Evolutionary conservation across 2,329 filamentous ascomycete species (phyloP).

Genomic region (Ceratocystis diversiconidia): DNA sequence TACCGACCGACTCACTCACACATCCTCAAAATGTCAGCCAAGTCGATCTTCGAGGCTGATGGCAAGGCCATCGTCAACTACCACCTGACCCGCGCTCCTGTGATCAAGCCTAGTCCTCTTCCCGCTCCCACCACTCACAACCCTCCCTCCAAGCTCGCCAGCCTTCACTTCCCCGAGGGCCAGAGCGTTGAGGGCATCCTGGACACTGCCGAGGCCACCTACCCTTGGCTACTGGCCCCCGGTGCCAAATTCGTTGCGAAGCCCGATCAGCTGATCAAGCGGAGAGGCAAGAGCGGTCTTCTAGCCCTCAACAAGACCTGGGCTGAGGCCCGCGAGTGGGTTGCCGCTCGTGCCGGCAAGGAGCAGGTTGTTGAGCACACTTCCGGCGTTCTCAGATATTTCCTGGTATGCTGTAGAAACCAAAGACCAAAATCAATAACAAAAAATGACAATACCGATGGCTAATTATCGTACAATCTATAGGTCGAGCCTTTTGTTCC

Average conservation of each 20-base stretch:
- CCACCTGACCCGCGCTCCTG: slow-evolving; percentile 91
- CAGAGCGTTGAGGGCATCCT: slow-evolving; percentile 70
- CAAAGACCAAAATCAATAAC: neutral
- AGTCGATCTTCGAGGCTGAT: slow-evolving; percentile 96
- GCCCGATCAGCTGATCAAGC: slow-evolving; percentile 99
- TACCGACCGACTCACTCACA: slow-evolving; percentile 22
- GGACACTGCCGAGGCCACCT: slow-evolving; percentile 89
- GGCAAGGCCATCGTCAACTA: slow-evolving; percentile 99
- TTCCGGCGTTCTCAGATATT: slow-evolving; percentile 77
- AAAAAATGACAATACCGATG: neutral
- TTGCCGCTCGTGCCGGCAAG: slow-evolving; percentile 85
- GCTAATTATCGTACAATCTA: slow-evolving; percentile 2
- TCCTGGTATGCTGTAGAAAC: slow-evolving; percentile 44
- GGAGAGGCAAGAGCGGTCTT: slow-evolving; percentile 96
- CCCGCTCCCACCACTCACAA: slow-evolving; percentile 77
- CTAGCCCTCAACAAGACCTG: slow-evolving; percentile 94
- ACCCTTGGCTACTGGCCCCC: slow-evolving; percentile 79
- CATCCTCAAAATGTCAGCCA: slow-evolving; percentile 40
- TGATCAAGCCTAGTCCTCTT: slow-evolving; percentile 96
- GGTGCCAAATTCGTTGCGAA: slow-evolving; percentile 94
- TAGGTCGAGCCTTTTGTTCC: slow-evolving; percentile 85
- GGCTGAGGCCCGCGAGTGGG: slow-evolving; percentile 86
- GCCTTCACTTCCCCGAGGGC: slow-evolving; percentile 84
- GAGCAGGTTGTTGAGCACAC: slow-evolving; percentile 84
- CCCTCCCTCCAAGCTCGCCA: slow-evolving; percentile 76